These are phyloP conservation scores for Dryadomyces quercus-mongolicae DNA, from an alignment of 2,329 filamentous ascomycete genomes.

Conservation along the genomic window DNA sequence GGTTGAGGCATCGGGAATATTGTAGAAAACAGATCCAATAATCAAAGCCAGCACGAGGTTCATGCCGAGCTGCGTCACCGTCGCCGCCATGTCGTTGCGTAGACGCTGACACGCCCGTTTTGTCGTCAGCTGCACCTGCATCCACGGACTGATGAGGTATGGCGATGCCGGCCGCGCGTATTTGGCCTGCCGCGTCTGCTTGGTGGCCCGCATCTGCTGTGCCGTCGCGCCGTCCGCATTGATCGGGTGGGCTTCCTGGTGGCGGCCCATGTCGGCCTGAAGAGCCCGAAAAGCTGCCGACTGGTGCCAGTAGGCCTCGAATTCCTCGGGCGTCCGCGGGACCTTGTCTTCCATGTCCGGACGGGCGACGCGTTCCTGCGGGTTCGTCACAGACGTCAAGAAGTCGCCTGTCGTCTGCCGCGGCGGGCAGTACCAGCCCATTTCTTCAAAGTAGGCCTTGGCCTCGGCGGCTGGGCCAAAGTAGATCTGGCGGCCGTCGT, in stretches of 20 bases:
- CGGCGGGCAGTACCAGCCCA: conserved; percentile 50
- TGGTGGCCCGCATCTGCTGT: conserved; percentile 35
- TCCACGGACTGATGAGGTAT: conserved; percentile 46
- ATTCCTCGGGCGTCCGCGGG: conserved; percentile 49
- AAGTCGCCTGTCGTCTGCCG: conserved; percentile 64
- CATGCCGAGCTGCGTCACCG: conserved; percentile 71
- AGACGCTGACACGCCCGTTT: conserved; percentile 70
- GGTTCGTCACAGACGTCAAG: conserved; percentile 47
- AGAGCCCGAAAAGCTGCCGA: conserved; percentile 38
- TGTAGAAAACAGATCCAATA: conserved; percentile 11
- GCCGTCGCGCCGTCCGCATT: conserved; percentile 20
- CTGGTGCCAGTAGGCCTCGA: conserved; percentile 44
- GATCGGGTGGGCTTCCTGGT: conserved; percentile 30
- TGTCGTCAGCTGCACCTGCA: conserved; percentile 37
- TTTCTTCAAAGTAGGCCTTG: conserved; percentile 50
- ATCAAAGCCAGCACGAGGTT: conserved; percentile 44
- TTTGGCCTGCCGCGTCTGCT: conserved; percentile 35
- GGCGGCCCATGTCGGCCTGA: conserved; percentile 42
- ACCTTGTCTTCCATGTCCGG: conserved; percentile 42
- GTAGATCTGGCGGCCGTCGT: conserved; percentile 53
- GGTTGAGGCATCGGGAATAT: conserved; percentile 13
- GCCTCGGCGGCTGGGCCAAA: conserved; percentile 49
- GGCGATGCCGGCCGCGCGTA: conserved; percentile 43
- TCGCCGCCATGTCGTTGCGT: conserved; percentile 59
- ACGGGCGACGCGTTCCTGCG: conserved; percentile 25